Conservation (phyloP, 768 basidiomycete species). For the Leccinum truebloodii region DNA sequence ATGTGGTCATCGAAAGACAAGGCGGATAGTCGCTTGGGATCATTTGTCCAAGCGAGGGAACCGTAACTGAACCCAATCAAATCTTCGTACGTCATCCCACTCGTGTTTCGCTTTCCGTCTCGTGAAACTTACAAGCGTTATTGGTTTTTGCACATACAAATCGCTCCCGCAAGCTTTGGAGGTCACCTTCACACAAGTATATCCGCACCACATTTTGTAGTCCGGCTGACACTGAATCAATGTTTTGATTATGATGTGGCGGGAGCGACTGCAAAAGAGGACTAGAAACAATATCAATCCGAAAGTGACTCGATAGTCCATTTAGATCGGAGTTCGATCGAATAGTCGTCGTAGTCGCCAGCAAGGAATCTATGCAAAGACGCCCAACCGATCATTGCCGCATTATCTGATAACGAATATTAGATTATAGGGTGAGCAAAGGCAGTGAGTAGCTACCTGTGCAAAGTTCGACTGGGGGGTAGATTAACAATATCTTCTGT, state of each 20-base stretch:
- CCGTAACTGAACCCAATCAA: too few species aligned
- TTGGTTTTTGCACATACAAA: neutral
- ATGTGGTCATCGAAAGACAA: too few species aligned
- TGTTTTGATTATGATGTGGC: neutral
- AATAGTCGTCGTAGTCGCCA: conserved; percentile 60
- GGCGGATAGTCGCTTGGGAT: too few species aligned
- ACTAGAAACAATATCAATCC: neutral
- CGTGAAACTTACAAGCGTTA: neutral
- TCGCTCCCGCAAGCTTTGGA: too few species aligned
- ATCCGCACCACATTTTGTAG: neutral
- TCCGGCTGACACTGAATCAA: too few species aligned
- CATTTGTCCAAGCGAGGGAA: too few species aligned
- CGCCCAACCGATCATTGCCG: conserved; percentile 96
- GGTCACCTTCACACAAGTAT: neutral
- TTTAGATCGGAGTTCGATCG: conserved; percentile 59
- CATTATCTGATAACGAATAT: conserved; percentile 66
- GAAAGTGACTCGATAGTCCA: conserved; percentile 70
- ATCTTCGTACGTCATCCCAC: neutral
- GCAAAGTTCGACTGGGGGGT: conserved; percentile 79
- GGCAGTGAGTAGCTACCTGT: conserved; percentile 54
- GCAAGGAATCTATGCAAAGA: conserved; percentile 78
- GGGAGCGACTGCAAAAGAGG: neutral
- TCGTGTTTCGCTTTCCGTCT: neutral
- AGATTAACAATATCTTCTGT: conserved; percentile 50
- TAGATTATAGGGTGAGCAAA: neutral